Base-by-base conservation (phyloP, 352 stramenopile species). In the Sclerospora graminicola region DNA sequence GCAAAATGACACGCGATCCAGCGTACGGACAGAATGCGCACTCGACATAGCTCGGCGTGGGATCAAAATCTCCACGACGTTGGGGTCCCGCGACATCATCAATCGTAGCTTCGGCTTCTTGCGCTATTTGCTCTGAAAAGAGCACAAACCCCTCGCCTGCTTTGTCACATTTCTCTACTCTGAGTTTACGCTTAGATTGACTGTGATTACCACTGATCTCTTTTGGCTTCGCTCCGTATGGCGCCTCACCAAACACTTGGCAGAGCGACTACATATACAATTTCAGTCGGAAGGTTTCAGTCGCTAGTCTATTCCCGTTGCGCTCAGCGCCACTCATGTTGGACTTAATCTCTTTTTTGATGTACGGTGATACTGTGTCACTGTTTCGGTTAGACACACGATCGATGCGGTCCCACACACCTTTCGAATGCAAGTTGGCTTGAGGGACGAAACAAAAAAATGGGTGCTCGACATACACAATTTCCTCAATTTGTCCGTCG, bases 311-410 rank as follows among this genome's bases (percentile, higher is more conserved):
- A 18, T 54, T 46, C 47, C 84, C 58, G 13, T 88, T 70, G 4
- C 80, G 70, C 2, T 45, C 33, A 11, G 59, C 50, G 5, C 63
- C 63, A 33, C 70, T 64, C 45, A 87, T 66, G 36, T 89, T 89
- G 8, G 80, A 82, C 51, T 92, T 92, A 60, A 89, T 89, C 55
- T 92, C 80, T 39, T 83, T 69, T 14, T 89, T 82, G 9, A 88
- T 48, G 1, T 70, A 48, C 9, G 48, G 48, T 10, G 41, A 54
- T 23, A 38, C 39, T 2, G 19, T 38, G 21, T 50, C 18, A 16
- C 14, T 34, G 27, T 21, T 34, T 19, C 11, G 1, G 31, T 30
- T 43, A 0, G 35, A 54, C 32, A 51, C 31, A 15, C 16, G 59
- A 19, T 92, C 80, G 21, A 92, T 67, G 19, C 80, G 80, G 34